Conservation (phyloP, 176 grass and related monocot species). For the Rhynchospora pubera region DNA sequence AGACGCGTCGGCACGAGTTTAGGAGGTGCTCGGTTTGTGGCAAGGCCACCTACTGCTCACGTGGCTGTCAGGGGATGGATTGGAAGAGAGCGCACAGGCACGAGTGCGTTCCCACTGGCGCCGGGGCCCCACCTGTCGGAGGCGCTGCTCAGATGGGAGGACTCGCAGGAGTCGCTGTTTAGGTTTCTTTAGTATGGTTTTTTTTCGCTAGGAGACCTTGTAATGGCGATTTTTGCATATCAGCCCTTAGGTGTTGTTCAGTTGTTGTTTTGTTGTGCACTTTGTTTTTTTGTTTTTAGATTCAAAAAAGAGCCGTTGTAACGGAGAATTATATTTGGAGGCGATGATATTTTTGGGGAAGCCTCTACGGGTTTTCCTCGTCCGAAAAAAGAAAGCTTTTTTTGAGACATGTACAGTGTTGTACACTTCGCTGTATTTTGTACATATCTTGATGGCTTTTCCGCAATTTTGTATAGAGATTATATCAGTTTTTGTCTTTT, state of each 20-base stretch:
- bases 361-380: too few relatives aligned
- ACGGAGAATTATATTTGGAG: neutral
- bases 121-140: constrained; percentile 34
- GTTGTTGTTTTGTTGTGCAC: too few relatives aligned
- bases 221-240: too few relatives aligned
- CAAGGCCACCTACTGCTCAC: constrained; percentile 86
- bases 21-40: constrained; percentile 80
- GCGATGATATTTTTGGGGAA: too few relatives aligned
- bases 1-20: constrained; percentile 86
- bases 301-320: neutral
- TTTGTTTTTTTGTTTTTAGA: too few relatives aligned
- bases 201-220: too few relatives aligned
- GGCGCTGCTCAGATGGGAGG: neutral
- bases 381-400: too few relatives aligned
- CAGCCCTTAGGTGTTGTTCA: too few relatives aligned
- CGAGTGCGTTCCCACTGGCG: constrained; percentile 50
- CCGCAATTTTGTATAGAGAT: neutral
- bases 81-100: constrained; percentile 62
- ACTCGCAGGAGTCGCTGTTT: neutral
- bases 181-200: neutral
- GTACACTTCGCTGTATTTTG: neutral
- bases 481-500: neutral
- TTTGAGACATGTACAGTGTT: neutral
- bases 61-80: constrained; percentile 81
- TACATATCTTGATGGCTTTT: neutral